Conservation (phyloP, 2,329 filamentous ascomycete genomes). For the Colletotrichum sp. region DNA sequence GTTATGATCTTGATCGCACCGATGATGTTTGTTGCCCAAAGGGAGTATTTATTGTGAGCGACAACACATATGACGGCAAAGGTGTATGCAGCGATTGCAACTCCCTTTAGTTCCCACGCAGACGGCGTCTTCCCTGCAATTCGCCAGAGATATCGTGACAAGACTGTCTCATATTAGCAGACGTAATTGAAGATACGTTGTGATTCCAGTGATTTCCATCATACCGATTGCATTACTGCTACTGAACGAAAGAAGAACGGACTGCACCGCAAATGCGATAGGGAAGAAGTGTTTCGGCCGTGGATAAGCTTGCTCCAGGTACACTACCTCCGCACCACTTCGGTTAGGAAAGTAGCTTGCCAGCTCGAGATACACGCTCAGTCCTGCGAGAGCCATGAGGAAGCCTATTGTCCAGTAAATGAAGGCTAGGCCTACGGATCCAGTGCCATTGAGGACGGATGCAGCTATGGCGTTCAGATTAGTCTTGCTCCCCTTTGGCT, state of each 20-base stretch:
- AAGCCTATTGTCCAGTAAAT: conserved; percentile 71
- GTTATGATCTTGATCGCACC: conserved; percentile 65
- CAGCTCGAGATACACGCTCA: conserved; percentile 67
- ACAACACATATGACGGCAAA: conserved; percentile 58
- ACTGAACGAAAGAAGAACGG: conserved; percentile 68
- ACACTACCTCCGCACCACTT: conserved; percentile 70
- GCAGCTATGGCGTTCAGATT: conserved; percentile 46
- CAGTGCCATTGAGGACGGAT: conserved; percentile 60
- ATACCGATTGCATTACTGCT: conserved; percentile 66
- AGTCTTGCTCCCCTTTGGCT: background rate
- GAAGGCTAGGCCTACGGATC: conserved; percentile 65
- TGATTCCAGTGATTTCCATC: background rate
- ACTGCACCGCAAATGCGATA: conserved; percentile 67
- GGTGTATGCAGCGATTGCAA: conserved; percentile 69
- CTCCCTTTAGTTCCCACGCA: conserved; percentile 69
- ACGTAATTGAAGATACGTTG: background rate
- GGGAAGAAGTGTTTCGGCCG: conserved; percentile 69
- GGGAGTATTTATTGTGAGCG: conserved; percentile 62
- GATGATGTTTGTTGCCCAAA: conserved; percentile 60
- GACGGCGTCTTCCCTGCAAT: conserved; percentile 55
- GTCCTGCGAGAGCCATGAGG: conserved; percentile 58
- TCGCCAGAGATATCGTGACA: conserved; percentile 67
- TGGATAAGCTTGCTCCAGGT: conserved; percentile 71
- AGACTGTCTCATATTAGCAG: conserved; percentile 40
- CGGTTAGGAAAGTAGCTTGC: conserved; percentile 70